A percentile compares a stretch with the other conserved stretches of the same genome.
These are phyloP conservation scores for Gossypium turneri DNA, from an alignment of 345 rosid species.

Conservation along the genomic window DNA sequence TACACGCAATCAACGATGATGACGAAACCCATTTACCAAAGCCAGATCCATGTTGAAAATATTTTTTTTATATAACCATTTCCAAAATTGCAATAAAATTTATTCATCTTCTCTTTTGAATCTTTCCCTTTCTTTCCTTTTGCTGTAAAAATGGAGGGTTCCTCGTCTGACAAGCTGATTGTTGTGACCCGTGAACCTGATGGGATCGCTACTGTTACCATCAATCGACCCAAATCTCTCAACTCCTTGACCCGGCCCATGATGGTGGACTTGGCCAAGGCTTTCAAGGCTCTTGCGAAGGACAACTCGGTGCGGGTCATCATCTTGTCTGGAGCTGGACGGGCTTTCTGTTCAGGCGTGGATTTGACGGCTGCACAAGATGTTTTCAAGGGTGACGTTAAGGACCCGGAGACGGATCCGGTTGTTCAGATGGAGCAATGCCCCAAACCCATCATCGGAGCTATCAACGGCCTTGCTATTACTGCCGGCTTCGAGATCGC, in stretches of 20 bases:
- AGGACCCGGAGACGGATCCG: conserved; percentile 67
- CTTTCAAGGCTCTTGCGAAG: conserved; percentile 47
- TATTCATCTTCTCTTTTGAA: no score
- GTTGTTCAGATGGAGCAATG: conserved; percentile 80
- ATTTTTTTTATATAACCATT: neutral
- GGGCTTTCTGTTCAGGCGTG: conserved; percentile 86
- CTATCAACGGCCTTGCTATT: conserved; percentile 74
- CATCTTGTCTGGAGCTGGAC: conserved; percentile 68
- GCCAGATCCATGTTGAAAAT: neutral
- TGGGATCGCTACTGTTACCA: conserved; percentile 67
- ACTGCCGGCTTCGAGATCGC: conserved; percentile 93
- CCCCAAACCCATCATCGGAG: conserved; percentile 81
- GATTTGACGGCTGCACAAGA: conserved; percentile 84
- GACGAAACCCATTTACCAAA: neutral
- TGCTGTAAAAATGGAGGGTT: conserved; percentile 26
- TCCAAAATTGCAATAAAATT: no score
- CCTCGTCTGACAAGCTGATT: conserved; percentile 41
- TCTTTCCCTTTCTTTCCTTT: neutral
- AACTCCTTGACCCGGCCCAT: conserved; percentile 74
- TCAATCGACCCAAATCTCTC: conserved; percentile 89
- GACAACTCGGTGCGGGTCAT: conserved; percentile 63
- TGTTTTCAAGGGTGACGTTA: conserved; percentile 91
- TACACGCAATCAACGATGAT: neutral
- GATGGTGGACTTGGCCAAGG: conserved; percentile 66
- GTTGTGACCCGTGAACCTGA: conserved; percentile 45